Conservation (phyloP, 2,329 filamentous ascomycete species). For the Stagonosporopsis tanaceti region DNA sequence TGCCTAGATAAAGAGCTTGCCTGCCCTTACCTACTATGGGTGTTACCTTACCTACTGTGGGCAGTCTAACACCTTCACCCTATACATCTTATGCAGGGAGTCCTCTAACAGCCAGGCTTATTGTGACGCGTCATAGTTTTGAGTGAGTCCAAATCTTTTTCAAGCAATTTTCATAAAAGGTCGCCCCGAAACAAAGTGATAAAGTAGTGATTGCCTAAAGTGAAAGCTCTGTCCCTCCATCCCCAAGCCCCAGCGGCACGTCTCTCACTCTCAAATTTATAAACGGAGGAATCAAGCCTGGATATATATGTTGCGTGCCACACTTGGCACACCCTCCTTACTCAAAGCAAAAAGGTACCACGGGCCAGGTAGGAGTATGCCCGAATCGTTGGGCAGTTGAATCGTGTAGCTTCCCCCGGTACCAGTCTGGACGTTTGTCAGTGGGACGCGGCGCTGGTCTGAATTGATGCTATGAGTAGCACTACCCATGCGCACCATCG, state of each 20-base stretch:
- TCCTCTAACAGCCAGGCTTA: no score
- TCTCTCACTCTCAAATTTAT: background rate
- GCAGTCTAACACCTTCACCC: no score
- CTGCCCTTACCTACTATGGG: no score
- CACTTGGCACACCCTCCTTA: conserved; percentile 27
- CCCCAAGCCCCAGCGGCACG: background rate
- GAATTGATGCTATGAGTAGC: conserved; percentile 35
- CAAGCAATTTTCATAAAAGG: no score
- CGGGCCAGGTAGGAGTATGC: conserved; percentile 24
- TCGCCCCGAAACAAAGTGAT: no score
- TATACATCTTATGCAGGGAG: no score
- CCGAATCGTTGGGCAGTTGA: conserved; percentile 21
- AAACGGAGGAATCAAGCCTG: background rate
- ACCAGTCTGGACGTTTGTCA: conserved; percentile 10
- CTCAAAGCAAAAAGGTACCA: conserved; percentile 34
- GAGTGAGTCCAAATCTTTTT: no score
- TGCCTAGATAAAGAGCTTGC: no score
- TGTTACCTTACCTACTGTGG: no score
- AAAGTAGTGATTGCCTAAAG: background rate
- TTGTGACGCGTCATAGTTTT: no score
- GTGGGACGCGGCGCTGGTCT: conserved; percentile 31
- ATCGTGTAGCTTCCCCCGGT: conserved; percentile 6
- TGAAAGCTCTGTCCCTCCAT: background rate
- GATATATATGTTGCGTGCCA: conserved; percentile 21
- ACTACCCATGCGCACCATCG: conserved; percentile 31